Evolutionary conservation across 2,329 filamentous ascomycete species (phyloP), one percentile per base, ranked within the genome.

Genomic region (Pyrenochaeta sp.): DNA sequence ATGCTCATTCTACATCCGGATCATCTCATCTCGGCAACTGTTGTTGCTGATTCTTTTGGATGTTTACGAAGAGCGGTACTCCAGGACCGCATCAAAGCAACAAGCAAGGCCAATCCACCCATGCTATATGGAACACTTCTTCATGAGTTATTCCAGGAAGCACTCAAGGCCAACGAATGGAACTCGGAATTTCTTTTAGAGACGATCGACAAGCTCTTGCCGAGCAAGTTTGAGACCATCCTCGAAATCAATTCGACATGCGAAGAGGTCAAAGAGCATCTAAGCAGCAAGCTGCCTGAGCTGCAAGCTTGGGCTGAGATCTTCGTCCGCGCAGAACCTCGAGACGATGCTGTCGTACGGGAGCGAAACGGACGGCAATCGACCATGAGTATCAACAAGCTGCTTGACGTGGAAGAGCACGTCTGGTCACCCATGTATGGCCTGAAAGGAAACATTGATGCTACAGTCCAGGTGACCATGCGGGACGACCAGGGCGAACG

Each of bases 361-460:
- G 92, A 93, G 64, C 86, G 91, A 46, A 90, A 93, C 71, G 90
- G 90, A 40, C 87, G 90, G 52, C 90, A 89, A 65, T 87, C 90
- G 10, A 90, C 85, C 56, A 89, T 98, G 85, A 93, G 91, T 66
- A 89, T 99, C 66, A 96, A 90, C 71, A 99, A 98, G 74, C 83
- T 99, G 28, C 88, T 99, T 13, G 95, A 98, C 73, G 91, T 99
- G 9, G 95, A 99, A 75, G 95, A 99, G 77, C 95, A 98, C 73
- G 89, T 99, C 28, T 99, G 95, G 95, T 98, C 94, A 6, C 95
- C 95, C 0, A 94, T 93, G 87, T 99, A 96, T 74, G 95, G 95
- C 0, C 83, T 99, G 15, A 99, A 99, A 77, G 95, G 95, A 30
- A 99, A 98, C 68, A 95, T 99, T 58, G 95, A 99, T 79, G 95